A percentile compares a stretch with the other conserved stretches of the same genome.
phyloP scores from a whole-genome alignment of 352 stramenopile species.

The Globisporangium orthogonon region DNA sequence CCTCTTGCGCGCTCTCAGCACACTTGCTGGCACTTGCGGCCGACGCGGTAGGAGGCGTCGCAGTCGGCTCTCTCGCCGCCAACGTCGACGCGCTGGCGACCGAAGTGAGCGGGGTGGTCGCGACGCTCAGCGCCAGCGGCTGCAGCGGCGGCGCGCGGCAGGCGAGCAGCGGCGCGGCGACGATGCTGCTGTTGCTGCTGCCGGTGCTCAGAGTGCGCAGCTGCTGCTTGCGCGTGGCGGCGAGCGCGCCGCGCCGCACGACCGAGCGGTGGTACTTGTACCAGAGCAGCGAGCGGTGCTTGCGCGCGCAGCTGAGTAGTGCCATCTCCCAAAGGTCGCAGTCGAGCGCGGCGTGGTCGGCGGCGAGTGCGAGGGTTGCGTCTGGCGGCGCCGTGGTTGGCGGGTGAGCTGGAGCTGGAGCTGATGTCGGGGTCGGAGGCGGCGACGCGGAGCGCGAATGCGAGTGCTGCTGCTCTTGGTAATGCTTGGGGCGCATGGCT shows the following conservation, averaged over 20 bases:
- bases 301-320: constrained; percentile 42
- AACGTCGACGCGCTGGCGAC: constrained; percentile 7
- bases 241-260: constrained; percentile 24
- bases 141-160: not conserved
- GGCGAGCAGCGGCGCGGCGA: not conserved
- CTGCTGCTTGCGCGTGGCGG: constrained; percentile 6
- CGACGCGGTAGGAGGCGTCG: not conserved
- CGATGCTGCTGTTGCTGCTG: constrained; percentile 9
- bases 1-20: not conserved
- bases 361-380: not conserved
- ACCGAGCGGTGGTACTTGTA: constrained; percentile 33
- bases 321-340: constrained; percentile 53
- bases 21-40: not conserved
- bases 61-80: constrained; percentile 1
- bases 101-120: constrained; percentile 3
- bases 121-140: not conserved
- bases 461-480: not conserved
- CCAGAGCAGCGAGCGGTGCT: constrained; percentile 44
- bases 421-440: not conserved
- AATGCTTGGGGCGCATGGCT: not conserved
- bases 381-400: not conserved
- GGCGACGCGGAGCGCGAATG: not conserved
- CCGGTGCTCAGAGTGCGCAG: constrained; percentile 1
- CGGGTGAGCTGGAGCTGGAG: too few relatives aligned
- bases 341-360: constrained; percentile 29